Base-by-base conservation (phyloP, 1,284 basidiomycete genomes). In the Dichomitus squalens region DNA sequence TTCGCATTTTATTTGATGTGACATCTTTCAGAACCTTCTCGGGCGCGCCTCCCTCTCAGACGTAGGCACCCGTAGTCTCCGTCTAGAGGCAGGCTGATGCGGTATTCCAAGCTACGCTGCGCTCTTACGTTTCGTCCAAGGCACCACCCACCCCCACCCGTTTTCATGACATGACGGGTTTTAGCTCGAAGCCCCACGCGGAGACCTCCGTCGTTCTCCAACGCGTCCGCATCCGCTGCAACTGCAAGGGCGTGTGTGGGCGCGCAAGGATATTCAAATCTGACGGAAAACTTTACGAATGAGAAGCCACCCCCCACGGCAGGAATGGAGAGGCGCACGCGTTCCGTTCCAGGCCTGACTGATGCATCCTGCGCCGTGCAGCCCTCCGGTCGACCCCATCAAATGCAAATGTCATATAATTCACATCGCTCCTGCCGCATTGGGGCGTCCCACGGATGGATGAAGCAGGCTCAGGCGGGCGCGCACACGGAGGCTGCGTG, bases 21-120 rank as follows among this genome's bases (percentile, higher is more conserved):
- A 23, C 18, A 52, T 36, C 40, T 52, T 52, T 21, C 21, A 31
- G 52, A 48, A 48, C 20, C 44, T 40, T 29, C 18, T 14, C 25
- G 52, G 52, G 52, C 52, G 52, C 52, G 29, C 38, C 33, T 29
- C 46, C 36, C 35, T n/a, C n/a, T n/a, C n/a, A 31, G 43, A 47
- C 52, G 23, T 23, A 44, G 41, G 25, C 23, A 44, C 41, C 25
- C 12, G 4, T 21, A 16, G 4, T 18, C 39, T 12, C 11, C 27
- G 31, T 16, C 23, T 39, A 16, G 23, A 25, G 25, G 31, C 33
- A 18, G n/a, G 9, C 39, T 40, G 33, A 29, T 23, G 7, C 51
- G n/a, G n/a, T n/a, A n/a, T n/a, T n/a, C n/a, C 43, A 38, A 43
- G 23, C 34, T 20, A 25, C 29, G 43, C 52, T 34, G 43, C 52